These are phyloP conservation scores for Claviceps sp. DNA, from an alignment of 2,329 filamentous ascomycete species.

Conservation along the genomic window DNA sequence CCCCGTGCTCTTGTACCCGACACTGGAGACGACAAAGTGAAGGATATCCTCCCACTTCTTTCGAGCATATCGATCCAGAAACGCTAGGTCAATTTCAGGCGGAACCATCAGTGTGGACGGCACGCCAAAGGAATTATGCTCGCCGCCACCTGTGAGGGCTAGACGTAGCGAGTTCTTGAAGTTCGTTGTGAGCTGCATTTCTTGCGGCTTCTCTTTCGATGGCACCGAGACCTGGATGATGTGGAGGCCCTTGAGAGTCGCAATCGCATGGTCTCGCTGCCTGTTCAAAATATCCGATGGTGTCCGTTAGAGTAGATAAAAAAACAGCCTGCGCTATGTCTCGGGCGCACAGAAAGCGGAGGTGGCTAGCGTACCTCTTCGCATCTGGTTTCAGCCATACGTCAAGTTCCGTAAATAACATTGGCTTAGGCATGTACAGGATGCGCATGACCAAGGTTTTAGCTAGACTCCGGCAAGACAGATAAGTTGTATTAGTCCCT, in stretches of 20 bases:
- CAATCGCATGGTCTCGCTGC: conserved; percentile 72
- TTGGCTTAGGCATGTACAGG: conserved; percentile 74
- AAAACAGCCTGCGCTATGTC: not conserved
- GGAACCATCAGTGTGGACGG: conserved; percentile 54
- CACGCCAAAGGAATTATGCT: conserved; percentile 82
- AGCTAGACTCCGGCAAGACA: conserved; percentile 33
- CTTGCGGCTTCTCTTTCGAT: conserved; percentile 49
- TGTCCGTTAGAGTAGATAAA: not conserved
- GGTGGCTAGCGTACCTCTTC: conserved; percentile 20
- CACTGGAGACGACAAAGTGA: conserved; percentile 82
- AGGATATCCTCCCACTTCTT: conserved; percentile 92
- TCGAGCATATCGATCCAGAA: conserved; percentile 74
- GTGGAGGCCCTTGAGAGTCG: conserved; percentile 72
- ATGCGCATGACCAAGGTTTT: conserved; percentile 95
- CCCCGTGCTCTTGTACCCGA: conserved; percentile 37
- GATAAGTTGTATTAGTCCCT: not conserved
- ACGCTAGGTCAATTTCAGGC: conserved; percentile 51
- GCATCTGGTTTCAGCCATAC: conserved; percentile 63
- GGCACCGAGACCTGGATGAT: conserved; percentile 57
- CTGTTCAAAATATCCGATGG: conserved; percentile 23
- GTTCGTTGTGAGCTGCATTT: conserved; percentile 64
- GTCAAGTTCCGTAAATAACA: conserved; percentile 70
- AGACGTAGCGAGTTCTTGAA: conserved; percentile 75
- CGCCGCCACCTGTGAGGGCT: conserved; percentile 75
- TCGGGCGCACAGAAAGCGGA: not conserved